A percentile compares a stretch with the other conserved stretches of the same genome.
phyloP scores from a whole-genome alignment of 805 yeast species.

The Tetrapisispora pingtungensis region DNA sequence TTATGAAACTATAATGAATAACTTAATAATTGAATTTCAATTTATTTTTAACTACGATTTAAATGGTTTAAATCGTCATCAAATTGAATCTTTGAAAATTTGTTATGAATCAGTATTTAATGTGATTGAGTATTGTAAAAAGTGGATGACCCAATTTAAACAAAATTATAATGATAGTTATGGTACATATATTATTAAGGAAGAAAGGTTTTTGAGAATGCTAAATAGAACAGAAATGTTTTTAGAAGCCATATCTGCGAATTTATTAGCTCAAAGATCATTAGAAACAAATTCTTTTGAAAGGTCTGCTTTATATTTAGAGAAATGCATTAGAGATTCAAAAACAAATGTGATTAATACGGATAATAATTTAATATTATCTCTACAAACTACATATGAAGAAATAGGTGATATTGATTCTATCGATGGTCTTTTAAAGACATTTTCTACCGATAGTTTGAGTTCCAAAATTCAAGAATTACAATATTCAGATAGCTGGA shows the following conservation, averaged over 20 bases:
- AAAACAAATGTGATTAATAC: not conserved
- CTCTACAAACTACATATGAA: conserved; percentile 71
- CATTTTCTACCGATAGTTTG: conserved; percentile 57
- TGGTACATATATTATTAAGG: conserved; percentile 23
- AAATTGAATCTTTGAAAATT: conserved; percentile 48
- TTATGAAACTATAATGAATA: conserved; percentile 31
- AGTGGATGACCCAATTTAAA: conserved; percentile 49
- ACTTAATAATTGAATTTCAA: conserved; percentile 50
- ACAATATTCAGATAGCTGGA: conserved; percentile 80
- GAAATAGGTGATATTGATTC: conserved; percentile 85
- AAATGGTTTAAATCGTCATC: conserved; percentile 38
- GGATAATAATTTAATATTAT: conserved; percentile 31
- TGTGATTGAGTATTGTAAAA: conserved; percentile 72
- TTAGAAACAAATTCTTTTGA: conserved; percentile 80
- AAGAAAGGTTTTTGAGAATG: conserved; percentile 15
- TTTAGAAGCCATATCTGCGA: conserved; percentile 50
- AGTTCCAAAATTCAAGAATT: conserved; percentile 72
- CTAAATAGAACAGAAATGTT: conserved; percentile 36
- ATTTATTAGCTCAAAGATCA: conserved; percentile 64
- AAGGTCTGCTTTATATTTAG: conserved; percentile 76
- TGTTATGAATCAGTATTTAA: conserved; percentile 69
- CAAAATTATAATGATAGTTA: conserved; percentile 23
- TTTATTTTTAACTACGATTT: conserved; percentile 43
- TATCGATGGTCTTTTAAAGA: conserved; percentile 71
- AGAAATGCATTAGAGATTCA: conserved; percentile 50